phyloP scores from a whole-genome alignment of 1,139 yeast species.

The Blastobotrys petasosporus region DNA sequence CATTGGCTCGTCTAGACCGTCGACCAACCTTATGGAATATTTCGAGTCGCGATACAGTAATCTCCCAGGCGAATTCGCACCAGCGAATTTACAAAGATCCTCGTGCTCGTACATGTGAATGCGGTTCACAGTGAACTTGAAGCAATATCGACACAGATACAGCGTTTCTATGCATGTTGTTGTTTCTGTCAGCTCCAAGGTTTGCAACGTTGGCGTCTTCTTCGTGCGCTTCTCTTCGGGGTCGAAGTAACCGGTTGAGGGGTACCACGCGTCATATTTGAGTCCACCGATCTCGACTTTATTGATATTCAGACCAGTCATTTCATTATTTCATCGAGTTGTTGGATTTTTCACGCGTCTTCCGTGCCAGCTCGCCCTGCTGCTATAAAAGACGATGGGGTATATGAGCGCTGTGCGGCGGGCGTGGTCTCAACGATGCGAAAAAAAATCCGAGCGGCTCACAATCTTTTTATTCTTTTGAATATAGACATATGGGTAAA shows the following conservation, averaged over 20 bases:
- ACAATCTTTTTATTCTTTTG: no score
- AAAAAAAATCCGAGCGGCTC: no score
- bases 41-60: constrained; percentile 59
- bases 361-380: no score
- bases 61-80: constrained; percentile 51
- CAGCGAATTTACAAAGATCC: constrained; percentile 41
- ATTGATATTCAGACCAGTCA: constrained; percentile 47
- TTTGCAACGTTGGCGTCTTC: not conserved
- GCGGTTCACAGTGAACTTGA: constrained; percentile 59
- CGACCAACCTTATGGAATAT: constrained; percentile 55
- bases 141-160: constrained; percentile 74
- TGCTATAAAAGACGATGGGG: no score
- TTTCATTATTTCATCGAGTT: not conserved
- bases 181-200: not conserved
- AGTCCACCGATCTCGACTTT: constrained; percentile 59
- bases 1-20: constrained; percentile 45
- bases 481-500: constrained; percentile 54
- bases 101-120: constrained; percentile 29
- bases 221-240: constrained; percentile 26
- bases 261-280: constrained; percentile 77
- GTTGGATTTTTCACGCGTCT: no score
- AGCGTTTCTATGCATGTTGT: constrained; percentile 29
- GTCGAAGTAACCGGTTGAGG: constrained; percentile 68
- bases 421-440: no score
- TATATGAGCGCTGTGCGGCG: no score